Percentiles rank a stretch among this genome's conserved stretches.
Evolutionary conservation across 306 rosid species (phyloP).

Genomic region (Senna siamea): DNA sequence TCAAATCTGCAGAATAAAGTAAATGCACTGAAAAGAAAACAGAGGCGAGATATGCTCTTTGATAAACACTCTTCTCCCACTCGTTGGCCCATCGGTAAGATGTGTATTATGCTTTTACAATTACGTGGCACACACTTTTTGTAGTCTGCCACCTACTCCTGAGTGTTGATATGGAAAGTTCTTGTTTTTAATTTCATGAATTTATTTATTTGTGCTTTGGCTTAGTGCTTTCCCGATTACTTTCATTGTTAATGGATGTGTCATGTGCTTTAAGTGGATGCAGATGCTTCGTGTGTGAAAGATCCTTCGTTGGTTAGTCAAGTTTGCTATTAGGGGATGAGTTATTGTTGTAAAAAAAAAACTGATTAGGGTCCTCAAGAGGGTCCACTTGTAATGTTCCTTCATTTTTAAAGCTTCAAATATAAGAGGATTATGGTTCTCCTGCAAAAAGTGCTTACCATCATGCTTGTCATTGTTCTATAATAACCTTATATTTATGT

Average conservation of each 20-base stretch:
- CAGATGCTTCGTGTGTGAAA: too few species aligned
- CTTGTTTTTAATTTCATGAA: neutral
- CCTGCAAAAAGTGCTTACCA: too few species aligned
- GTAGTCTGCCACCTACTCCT: neutral
- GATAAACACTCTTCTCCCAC: conserved; percentile 34
- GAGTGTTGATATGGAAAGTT: neutral
- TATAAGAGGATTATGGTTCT: neutral
- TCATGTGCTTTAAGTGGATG: too few species aligned
- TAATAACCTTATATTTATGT: neutral
- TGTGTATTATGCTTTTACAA: neutral
- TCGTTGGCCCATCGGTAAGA: conserved; percentile 67
- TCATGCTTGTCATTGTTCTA: neutral
- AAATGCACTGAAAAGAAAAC: conserved; percentile 55
- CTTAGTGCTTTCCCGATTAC: neutral
- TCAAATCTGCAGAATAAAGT: conserved; percentile 63
- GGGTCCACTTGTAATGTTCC: neutral
- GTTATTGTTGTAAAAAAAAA: neutral
- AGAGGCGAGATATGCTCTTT: conserved; percentile 53
- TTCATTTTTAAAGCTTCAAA: neutral
- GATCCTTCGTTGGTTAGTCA: too few species aligned
- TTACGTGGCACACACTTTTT: conserved; percentile 10
- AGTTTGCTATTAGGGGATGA: neutral
- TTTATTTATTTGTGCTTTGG: neutral
- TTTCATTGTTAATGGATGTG: neutral
- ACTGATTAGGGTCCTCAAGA: too few species aligned